These are phyloP conservation scores for Pholiota adiposa DNA, from an alignment of 1,284 basidiomycete genomes.

Conservation along the genomic window DNA sequence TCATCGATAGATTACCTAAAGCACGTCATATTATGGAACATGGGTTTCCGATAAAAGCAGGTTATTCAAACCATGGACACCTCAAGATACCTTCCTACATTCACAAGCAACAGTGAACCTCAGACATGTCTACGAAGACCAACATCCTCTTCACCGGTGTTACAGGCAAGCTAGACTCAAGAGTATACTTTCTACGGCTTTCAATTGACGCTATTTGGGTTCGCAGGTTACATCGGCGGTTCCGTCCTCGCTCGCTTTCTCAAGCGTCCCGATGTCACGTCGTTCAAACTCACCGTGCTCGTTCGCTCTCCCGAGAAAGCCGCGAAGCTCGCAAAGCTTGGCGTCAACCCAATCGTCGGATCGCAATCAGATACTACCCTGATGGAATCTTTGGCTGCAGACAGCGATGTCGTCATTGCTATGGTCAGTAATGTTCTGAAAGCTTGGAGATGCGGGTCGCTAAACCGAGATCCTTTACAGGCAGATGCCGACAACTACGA, in stretches of 20 bases:
- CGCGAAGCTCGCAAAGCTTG: conserved; percentile 37
- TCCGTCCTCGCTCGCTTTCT: conserved; percentile 46
- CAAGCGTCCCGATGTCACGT: conserved; percentile 34
- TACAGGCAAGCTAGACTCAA: conserved; percentile 21
- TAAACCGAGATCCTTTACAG: conserved; percentile 25
- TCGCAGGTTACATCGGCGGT: conserved; percentile 47
- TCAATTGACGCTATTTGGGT: not conserved
- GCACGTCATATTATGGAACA: no score
- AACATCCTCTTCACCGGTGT: conserved; percentile 27
- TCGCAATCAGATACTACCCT: conserved; percentile 39
- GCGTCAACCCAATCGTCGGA: conserved; percentile 42
- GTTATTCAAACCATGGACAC: not conserved
- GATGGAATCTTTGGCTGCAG: conserved; percentile 32
- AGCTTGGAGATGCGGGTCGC: not conserved
- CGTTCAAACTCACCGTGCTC: conserved; percentile 43
- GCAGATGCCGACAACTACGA: conserved; percentile 46
- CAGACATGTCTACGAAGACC: conserved; percentile 17
- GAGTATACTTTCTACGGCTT: not conserved
- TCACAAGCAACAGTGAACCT: not conserved
- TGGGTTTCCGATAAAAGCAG: not conserved
- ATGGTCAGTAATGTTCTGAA: conserved; percentile 25
- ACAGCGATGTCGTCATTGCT: conserved; percentile 37
- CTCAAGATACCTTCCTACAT: no score
- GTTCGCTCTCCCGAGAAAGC: conserved; percentile 47
- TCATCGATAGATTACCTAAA: no score